Evolutionary conservation across 331 rosid genomes (phyloP).

Genomic region (Acacia pycnantha): DNA sequence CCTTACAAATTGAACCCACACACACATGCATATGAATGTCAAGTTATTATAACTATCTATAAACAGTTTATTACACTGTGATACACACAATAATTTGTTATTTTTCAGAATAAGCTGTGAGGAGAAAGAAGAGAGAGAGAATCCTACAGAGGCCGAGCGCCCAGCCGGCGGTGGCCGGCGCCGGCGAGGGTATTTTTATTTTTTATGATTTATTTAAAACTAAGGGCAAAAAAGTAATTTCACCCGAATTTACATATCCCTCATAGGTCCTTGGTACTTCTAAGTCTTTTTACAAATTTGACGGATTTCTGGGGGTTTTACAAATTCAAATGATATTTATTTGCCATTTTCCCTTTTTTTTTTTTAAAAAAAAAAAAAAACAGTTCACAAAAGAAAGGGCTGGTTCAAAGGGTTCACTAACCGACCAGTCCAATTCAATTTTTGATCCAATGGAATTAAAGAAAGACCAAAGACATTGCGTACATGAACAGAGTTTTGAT

Average conservation of each 20-base stretch:
- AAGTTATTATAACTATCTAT: neutral
- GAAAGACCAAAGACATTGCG: conserved; percentile 2
- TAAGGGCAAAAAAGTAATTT: too few species aligned
- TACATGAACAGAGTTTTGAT: conserved; percentile 7
- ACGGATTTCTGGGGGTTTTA: too few species aligned
- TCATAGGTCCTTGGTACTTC: too few species aligned
- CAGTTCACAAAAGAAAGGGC: neutral
- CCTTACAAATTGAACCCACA: neutral
- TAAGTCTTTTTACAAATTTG: too few species aligned
- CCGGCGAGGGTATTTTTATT: too few species aligned
- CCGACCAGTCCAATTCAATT: neutral
- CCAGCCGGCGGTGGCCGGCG: too few species aligned
- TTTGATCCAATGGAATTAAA: neutral
- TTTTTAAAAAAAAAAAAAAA: too few species aligned
- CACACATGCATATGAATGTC: neutral
- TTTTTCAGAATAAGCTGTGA: conserved; percentile 42
- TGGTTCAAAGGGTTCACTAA: neutral
- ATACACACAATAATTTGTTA: neutral
- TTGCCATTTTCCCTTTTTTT: too few species aligned
- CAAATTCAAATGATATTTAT: too few species aligned
- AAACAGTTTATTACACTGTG: neutral
- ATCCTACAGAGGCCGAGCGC: too few species aligned
- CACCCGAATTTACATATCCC: too few species aligned
- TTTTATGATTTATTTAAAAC: too few species aligned
- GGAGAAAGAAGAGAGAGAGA: conserved; percentile 37